phyloP scores from a whole-genome alignment of 2,329 filamentous ascomycete genomes.

The Xylariaceae sp. region DNA sequence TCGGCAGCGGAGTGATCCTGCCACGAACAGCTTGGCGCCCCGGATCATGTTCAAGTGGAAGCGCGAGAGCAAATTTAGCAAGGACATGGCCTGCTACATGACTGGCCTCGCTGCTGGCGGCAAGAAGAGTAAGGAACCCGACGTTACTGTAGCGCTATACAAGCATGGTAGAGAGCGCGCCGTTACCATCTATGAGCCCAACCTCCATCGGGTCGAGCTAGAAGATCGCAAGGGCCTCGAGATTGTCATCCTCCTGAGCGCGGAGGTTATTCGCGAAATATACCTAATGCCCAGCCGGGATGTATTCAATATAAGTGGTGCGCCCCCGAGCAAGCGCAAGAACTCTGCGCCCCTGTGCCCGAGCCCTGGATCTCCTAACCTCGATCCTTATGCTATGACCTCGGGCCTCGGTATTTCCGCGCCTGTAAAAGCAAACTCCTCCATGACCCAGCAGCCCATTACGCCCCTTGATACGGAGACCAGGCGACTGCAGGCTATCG shows the following conservation, averaged over 20 bases:
- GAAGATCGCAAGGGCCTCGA: slow-evolving; percentile 93
- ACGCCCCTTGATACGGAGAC: slow-evolving; percentile 57
- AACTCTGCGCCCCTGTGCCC: slow-evolving; percentile 39
- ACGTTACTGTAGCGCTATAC: slow-evolving; percentile 91
- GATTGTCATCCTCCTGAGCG: slow-evolving; percentile 63
- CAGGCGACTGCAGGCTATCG: slow-evolving; percentile 57
- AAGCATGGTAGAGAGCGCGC: slow-evolving; percentile 57
- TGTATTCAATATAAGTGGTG: slow-evolving; percentile 67
- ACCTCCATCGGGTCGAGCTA: slow-evolving; percentile 81
- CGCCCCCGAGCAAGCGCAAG: slow-evolving; percentile 33
- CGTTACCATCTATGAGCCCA: slow-evolving; percentile 88
- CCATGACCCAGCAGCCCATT: slow-evolving; percentile 25
- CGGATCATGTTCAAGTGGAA: slow-evolving; percentile 85
- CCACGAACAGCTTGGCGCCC: slow-evolving; percentile 52
- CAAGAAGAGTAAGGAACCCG: slow-evolving; percentile 82
- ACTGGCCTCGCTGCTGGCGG: slow-evolving; percentile 68
- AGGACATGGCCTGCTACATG: slow-evolving; percentile 84
- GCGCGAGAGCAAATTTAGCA: slow-evolving; percentile 76
- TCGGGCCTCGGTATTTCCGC: slow-evolving; percentile 41
- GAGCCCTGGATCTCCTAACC: slow-evolving; percentile 23
- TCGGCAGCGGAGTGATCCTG: slow-evolving; percentile 58
- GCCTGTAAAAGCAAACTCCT: slow-evolving; percentile 33
- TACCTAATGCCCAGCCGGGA: slow-evolving; percentile 62
- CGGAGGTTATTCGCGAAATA: slow-evolving; percentile 60
- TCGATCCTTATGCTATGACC: slow-evolving; percentile 34